Conservation (phyloP, 345 rosid species). For the Trapa bicornis region DNA sequence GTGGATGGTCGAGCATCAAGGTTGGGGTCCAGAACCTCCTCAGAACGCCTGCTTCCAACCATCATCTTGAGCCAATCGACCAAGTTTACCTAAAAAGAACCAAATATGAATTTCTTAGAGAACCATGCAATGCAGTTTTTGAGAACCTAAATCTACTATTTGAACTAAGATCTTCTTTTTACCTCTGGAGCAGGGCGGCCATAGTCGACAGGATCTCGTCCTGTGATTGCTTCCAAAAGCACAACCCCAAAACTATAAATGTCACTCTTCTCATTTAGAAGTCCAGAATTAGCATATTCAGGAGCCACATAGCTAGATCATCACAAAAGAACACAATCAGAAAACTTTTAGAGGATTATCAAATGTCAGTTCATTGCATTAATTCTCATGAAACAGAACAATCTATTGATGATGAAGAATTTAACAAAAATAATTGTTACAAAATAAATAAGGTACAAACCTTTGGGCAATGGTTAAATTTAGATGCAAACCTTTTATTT, state of each 20-base stretch:
- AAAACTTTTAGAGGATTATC: not conserved
- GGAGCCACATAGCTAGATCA: conserved; percentile 80
- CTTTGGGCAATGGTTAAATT: too few relatives aligned
- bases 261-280: conserved; percentile 88
- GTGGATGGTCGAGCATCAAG: conserved; percentile 66
- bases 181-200: conserved; percentile 85
- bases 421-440: too few relatives aligned
- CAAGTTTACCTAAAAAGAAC: conserved; percentile 54
- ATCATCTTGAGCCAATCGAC: conserved; percentile 94
- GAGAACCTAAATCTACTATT: not conserved
- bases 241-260: conserved; percentile 93
- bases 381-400: not conserved
- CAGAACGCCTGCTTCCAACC: conserved; percentile 74
- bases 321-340: conserved; percentile 1
- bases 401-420: not conserved
- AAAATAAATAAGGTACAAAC: too few relatives aligned
- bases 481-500: too few relatives aligned
- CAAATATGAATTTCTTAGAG: not conserved
- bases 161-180: conserved; percentile 5
- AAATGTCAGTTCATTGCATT: not conserved
- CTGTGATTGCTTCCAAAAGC: conserved; percentile 91
- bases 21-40: conserved; percentile 74
- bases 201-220: conserved; percentile 93
- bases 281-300: conserved; percentile 89
- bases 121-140: not conserved